Percentiles rank a stretch among this genome's conserved stretches.
phyloP scores from a whole-genome alignment of 805 yeast species.

The Ogataea polymorpha region DNA sequence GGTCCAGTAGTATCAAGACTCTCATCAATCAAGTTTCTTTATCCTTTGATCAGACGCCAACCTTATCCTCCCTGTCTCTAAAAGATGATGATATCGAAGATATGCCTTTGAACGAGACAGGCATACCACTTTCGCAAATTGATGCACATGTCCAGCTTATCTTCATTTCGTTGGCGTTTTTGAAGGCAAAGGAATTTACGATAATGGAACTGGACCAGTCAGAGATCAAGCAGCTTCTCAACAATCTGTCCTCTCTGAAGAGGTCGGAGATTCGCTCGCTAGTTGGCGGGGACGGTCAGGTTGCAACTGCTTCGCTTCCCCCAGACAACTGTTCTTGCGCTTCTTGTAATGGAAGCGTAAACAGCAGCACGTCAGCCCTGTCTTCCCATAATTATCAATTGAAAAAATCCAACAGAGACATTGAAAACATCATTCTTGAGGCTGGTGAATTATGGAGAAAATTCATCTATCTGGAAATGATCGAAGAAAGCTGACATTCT shows the following conservation, averaged over 20 bases:
- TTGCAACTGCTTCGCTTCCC: neutral
- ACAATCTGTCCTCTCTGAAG: constrained; percentile 48
- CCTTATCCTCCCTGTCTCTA: constrained; percentile 22
- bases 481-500: constrained; percentile 35
- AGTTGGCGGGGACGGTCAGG: constrained; percentile 21
- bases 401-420: constrained; percentile 42
- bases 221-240: constrained; percentile 77
- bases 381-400: constrained; percentile 12
- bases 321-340: constrained; percentile 9
- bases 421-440: constrained; percentile 68
- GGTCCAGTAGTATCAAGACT: constrained; percentile 33
- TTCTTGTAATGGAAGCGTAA: constrained; percentile 12
- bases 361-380: constrained; percentile 3
- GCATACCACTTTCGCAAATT: constrained; percentile 54
- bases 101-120: constrained; percentile 10
- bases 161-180: constrained; percentile 72
- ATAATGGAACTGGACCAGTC: constrained; percentile 85
- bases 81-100: constrained; percentile 25
- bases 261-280: constrained; percentile 29
- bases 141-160: constrained; percentile 76
- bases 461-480: constrained; percentile 65
- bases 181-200: constrained; percentile 75
- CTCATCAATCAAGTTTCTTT: constrained; percentile 24
- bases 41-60: constrained; percentile 28
- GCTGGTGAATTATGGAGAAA: constrained; percentile 89